These are phyloP conservation scores for Kodamaea sp. DNA, from an alignment of 1,139 yeast genomes.

Conservation along the genomic window DNA sequence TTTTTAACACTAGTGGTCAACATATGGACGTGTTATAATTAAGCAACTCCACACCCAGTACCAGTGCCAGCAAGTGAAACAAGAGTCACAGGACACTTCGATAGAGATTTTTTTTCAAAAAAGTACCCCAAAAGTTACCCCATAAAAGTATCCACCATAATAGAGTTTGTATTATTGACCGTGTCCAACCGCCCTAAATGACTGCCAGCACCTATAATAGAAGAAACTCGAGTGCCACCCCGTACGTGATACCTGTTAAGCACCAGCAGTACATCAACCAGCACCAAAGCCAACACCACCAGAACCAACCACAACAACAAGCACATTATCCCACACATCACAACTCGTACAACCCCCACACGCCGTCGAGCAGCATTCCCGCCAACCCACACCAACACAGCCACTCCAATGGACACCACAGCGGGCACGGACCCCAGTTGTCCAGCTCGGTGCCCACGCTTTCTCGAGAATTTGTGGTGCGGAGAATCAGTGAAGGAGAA, in stretches of 20 bases:
- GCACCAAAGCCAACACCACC: constrained; percentile 1
- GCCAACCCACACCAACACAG: background rate
- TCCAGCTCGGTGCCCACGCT: constrained; percentile 50
- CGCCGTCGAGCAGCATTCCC: background rate
- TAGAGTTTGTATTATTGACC: no score
- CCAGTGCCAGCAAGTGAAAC: no score
- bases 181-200: constrained; percentile 7
- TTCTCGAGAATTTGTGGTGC: constrained; percentile 73
- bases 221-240: constrained; percentile 33
- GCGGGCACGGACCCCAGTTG: constrained; percentile 12
- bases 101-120: no score
- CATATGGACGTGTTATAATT: no score
- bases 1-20: no score
- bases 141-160: no score
- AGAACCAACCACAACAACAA: constrained; percentile 1
- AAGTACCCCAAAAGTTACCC: no score
- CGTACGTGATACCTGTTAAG: constrained; percentile 38
- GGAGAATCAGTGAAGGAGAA: constrained; percentile 84
- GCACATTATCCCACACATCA: constrained; percentile 13
- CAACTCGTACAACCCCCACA: constrained; percentile 12
- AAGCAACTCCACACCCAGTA: no score
- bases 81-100: no score
- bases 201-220: constrained; percentile 26
- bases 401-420: constrained; percentile 1
- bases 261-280: constrained; percentile 22